Evolutionary conservation across 208 protist genomes (phyloP).

Genomic region (Porcisia deanei): DNA sequence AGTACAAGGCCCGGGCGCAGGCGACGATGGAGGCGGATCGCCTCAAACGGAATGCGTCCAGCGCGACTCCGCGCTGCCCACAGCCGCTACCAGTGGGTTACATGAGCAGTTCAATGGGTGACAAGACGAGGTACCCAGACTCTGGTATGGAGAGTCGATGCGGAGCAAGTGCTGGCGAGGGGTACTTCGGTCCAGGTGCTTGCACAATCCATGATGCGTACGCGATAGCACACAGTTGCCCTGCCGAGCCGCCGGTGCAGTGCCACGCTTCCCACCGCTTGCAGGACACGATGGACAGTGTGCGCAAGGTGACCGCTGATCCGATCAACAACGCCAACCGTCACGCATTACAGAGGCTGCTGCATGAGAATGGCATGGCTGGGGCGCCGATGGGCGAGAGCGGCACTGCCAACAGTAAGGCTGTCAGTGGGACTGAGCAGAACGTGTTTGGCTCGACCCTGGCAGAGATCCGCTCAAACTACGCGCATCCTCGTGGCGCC

Average conservation of each 20-base stretch:
- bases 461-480: slow-evolving; percentile 44
- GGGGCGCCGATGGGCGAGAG: slow-evolving; percentile 9
- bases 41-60: slow-evolving; percentile 28
- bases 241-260: slow-evolving; percentile 66
- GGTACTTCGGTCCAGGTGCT: slow-evolving; percentile 14
- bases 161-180: slow-evolving; percentile 9
- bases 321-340: slow-evolving; percentile 64
- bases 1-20: slow-evolving; percentile 83
- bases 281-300: slow-evolving; percentile 72
- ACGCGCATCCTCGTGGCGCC: slow-evolving; percentile 63
- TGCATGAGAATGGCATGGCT: slow-evolving; percentile 29
- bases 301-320: slow-evolving; percentile 65
- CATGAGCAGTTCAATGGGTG: slow-evolving; percentile 3
- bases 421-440: slow-evolving; percentile 3
- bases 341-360: slow-evolving; percentile 34
- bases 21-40: slow-evolving; percentile 64
- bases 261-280: slow-evolving; percentile 75
- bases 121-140: neutral
- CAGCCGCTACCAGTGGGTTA: slow-evolving; percentile 45
- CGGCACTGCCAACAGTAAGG: slow-evolving; percentile 5
- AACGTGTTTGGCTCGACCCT: slow-evolving; percentile 49
- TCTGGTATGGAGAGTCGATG: slow-evolving; percentile 14
- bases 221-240: slow-evolving; percentile 63
- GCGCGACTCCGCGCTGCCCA: slow-evolving; percentile 38
- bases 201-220: slow-evolving; percentile 64